These are phyloP conservation scores for Gomphus sp. DNA, from an alignment of 1,284 basidiomycete species.

Conservation along the genomic window DNA sequence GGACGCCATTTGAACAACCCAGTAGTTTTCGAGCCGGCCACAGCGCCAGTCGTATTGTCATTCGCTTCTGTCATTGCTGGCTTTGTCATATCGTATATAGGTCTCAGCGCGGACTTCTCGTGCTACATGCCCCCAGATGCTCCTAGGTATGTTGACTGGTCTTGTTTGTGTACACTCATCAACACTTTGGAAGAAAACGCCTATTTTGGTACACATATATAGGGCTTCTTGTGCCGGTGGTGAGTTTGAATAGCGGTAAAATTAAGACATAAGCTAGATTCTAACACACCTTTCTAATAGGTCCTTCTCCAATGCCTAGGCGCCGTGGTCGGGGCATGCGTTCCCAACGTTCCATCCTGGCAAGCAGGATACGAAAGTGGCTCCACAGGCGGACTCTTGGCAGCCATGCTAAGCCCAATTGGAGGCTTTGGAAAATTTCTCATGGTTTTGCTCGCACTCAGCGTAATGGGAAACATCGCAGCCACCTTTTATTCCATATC, in stretches of 20 bases:
- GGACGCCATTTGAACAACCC: constrained; percentile 51
- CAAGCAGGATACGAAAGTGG: constrained; percentile 46
- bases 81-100: constrained; percentile 61
- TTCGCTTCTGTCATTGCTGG: constrained; percentile 67
- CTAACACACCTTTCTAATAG: constrained; percentile 21
- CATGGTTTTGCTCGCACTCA: constrained; percentile 74
- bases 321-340: constrained; percentile 57
- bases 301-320: constrained; percentile 64
- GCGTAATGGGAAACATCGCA: constrained; percentile 78
- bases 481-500: constrained; percentile 79
- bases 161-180: background rate
- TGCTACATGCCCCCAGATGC: constrained; percentile 52
- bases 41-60: constrained; percentile 42
- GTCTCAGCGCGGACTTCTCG: constrained; percentile 66
- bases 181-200: constrained; percentile 37
- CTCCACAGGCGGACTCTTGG: constrained; percentile 67
- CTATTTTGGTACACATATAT: constrained; percentile 69
- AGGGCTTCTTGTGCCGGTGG: constrained; percentile 65
- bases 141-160: constrained; percentile 34
- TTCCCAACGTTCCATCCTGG: constrained; percentile 61
- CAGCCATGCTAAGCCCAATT: constrained; percentile 61
- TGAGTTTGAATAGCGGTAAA: constrained; percentile 22
- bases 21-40: constrained; percentile 36
- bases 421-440: constrained; percentile 81
- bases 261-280: background rate